Base-by-base conservation (phyloP, 2,329 filamentous ascomycete genomes). In the Phialocephala sp. region DNA sequence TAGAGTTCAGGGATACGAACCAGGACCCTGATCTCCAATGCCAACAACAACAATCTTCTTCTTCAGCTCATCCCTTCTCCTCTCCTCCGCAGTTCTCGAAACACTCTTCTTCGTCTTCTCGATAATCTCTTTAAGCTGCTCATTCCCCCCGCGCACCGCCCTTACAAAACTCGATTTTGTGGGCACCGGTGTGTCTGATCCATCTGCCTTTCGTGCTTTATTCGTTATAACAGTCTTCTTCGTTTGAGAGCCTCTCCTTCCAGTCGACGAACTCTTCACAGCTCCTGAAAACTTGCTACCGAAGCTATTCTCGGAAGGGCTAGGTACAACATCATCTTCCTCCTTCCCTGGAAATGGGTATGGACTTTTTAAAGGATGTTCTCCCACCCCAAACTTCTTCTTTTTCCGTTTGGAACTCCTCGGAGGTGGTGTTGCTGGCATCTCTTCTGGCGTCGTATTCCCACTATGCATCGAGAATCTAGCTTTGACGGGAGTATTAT, bases 11-110 rank as follows among this genome's bases (percentile, higher is more conserved):
- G 27, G 18, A 64, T 37, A 62, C 69, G 15, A 62, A 74, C 70
- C 68, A 57, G 72, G 72, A 57, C 41, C 62, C 50, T 72, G 72
- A 66, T 74, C 72, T 18, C 65, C 66, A 24, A 72, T 54, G 4
- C 72, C 72, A 22, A 74, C 64, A 32, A 73, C 62, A 5, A 69
- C 62, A 63, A 74, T 73, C 27, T 68, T 69, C 63, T 70, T 69
- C 68, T 69, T 73, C 65, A 74, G 61, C 41, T 68, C 68, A 39
- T 70, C 64, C 45, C 70, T 71, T 54, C 68, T 68, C 63, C 59
- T 69, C 60, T 73, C 72, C 15, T 65, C 63, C 27, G 43, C 52
- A 20, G 45, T 59, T 22, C 62, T 66, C 47, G 59, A 61, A 14
- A 72, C 61, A 24, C 55, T 71, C 47, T 67, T 63, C 37, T 64